Evolutionary conservation across 139 green algal genomes (phyloP), one percentile per base, ranked within the genome.

Genomic region (Chlorella vulgaris): DNA sequence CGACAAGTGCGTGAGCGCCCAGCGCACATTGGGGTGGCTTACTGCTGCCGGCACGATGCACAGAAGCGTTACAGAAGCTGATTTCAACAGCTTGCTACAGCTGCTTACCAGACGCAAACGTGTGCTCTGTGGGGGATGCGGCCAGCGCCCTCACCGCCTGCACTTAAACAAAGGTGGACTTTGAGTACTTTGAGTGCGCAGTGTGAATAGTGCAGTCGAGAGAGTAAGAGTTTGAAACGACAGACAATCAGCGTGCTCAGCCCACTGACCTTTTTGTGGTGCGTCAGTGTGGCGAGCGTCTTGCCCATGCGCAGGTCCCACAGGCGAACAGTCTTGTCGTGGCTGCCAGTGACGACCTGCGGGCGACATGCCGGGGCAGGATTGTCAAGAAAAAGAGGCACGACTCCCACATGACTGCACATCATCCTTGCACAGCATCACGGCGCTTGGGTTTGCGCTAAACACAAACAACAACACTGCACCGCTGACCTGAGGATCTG

Each of bases 261-360:
- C 24, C 2, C 15, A 36, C 73, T 0, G 36, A 69, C 88, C 91
- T 99, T 99, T 89, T 99, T 99, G 90, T 99, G 97, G 88, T 97
- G 95, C 7, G 97, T 99, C 35, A 99, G 93, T 5, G 94, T 98
- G 40, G 87, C 84, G 76, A 93, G 91, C 7, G 91, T 93, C 86
- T 95, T 96, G 61, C 90, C 91, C 74, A 65, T 83, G 50, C 91
- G 84, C 69, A 98, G 88, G 86, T 98, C 94, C 94, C 94, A 98
- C 70, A 97, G 70, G 74, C 91, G 90, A 51, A 98, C 89, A 29
- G 90, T 97, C 66, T 86, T 89, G 89, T 98, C 94, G 75, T 98
- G 89, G 47, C 88, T 94, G 58, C 91, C 96, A 1, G 92, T 98
- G 83, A 99, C 94, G 29, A 99, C 89, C 89, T 98, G 93, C 1